Evolutionary conservation across 768 basidiomycete genomes (phyloP).

Genomic region (Calvatia gigantea): DNA sequence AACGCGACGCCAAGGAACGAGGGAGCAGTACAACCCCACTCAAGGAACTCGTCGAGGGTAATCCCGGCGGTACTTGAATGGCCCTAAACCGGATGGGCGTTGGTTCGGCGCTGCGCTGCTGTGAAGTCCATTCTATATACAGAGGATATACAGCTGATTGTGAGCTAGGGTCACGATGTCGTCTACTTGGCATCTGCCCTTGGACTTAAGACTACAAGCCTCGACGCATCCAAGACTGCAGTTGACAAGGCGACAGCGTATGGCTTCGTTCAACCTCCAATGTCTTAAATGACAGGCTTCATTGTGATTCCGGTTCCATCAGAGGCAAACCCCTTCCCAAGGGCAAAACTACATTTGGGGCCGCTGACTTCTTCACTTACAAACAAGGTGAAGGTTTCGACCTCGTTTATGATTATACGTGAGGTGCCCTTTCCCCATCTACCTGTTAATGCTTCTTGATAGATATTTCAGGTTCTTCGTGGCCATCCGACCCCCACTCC

Average conservation of each 20-base stretch:
- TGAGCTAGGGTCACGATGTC: slow-evolving; percentile 58
- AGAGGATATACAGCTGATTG: background rate
- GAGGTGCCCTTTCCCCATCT: slow-evolving; percentile 12
- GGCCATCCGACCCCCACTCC: slow-evolving; percentile 54
- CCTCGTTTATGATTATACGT: slow-evolving; percentile 68
- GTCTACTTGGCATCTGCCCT: slow-evolving; percentile 46
- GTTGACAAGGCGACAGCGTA: slow-evolving; percentile 42
- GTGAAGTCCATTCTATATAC: slow-evolving; percentile 19
- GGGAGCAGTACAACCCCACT: slow-evolving; percentile 54
- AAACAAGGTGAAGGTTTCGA: slow-evolving; percentile 40
- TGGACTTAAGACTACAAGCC: slow-evolving; percentile 44
- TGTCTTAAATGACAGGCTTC: no score
- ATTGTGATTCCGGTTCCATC: slow-evolving; percentile 10
- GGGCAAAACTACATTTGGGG: slow-evolving; percentile 35
- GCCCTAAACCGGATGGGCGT: slow-evolving; percentile 29
- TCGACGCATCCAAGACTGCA: slow-evolving; percentile 57
- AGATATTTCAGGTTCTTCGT: slow-evolving; percentile 56
- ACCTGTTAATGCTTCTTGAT: background rate
- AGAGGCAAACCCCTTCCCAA: background rate
- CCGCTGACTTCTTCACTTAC: slow-evolving; percentile 54
- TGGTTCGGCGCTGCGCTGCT: slow-evolving; percentile 46
- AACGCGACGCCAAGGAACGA: slow-evolving; percentile 62
- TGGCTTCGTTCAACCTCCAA: slow-evolving; percentile 14
- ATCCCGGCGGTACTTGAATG: slow-evolving; percentile 32
- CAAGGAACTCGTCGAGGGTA: slow-evolving; percentile 44